Base-by-base conservation (phyloP, 441 rosid genomes). In the Populus hybrid region DNA sequence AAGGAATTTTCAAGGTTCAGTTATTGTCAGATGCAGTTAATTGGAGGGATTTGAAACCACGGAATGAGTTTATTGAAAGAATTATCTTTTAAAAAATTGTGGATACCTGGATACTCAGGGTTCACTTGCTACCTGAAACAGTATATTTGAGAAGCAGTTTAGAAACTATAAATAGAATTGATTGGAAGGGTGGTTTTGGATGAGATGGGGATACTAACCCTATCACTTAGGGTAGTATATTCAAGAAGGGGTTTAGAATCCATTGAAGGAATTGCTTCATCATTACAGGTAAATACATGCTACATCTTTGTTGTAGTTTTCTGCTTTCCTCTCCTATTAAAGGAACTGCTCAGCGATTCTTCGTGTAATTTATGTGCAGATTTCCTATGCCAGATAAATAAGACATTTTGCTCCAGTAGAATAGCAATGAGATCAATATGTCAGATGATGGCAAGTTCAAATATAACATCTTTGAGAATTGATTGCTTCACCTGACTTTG, bases 311-410 rank as follows among this genome's bases (percentile, higher is more conserved):
- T 11, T 57, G 59, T 68, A 32, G 72, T 61, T 28, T 28, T 46
- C 10, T 64, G 16, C 36, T 30, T 68, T 77, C n/a, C 11, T 35
- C 2, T 23, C 14, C 67, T 16, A n/a, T 50, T 35, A 69, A 65
- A 34, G 64, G 69, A 76, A 20, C 32, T 65, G 67, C 42, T n/a
- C 20, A 46, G 32, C 38, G 76, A 63, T 70, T 66, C 66, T 77
- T 70, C 73, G 54, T 68, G 35, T 70, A 36, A 72, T 77, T 76
- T 66, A 16, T 64, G 35, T 84, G 90, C 89, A 83, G 87, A 82
- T 83, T 50, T 76, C 59, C 76, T 73, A 24, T 63, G 73, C 73
- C 79, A 34, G 30, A 66, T 66, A 70, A 26, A 26, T 16, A 3
- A 65, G 80, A 78, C 67, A 23, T 76, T 84, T 73, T 77, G n/a